phyloP scores from a whole-genome alignment of 2,329 filamentous ascomycete genomes.

The Fusarium sp. region DNA sequence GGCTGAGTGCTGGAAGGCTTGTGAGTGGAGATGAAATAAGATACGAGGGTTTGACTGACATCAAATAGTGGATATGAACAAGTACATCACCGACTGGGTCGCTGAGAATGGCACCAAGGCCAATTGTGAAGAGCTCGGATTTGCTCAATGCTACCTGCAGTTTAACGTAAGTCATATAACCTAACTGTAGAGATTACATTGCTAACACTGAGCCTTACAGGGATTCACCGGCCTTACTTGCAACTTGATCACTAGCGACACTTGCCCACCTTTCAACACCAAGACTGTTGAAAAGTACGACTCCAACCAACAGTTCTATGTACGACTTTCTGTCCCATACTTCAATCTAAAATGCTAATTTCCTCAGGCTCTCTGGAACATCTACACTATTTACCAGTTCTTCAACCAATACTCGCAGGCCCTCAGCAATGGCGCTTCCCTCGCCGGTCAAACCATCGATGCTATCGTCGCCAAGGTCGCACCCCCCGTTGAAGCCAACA shows the following conservation, averaged over 20 bases:
- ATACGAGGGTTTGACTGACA: not conserved
- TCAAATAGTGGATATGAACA: constrained; percentile 19
- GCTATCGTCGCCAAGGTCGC: constrained; percentile 19
- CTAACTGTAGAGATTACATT: too few relatives aligned
- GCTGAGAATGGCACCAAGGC: constrained; percentile 13
- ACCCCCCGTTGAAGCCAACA: constrained; percentile 13
- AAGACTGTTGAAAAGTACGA: constrained; percentile 17
- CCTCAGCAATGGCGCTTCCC: constrained; percentile 19
- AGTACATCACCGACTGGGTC: constrained; percentile 27
- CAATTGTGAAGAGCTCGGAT: constrained; percentile 12
- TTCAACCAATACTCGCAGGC: constrained; percentile 26
- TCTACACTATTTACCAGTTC: constrained; percentile 29
- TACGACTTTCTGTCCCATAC: rapidly evolving
- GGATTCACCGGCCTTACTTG: constrained; percentile 22
- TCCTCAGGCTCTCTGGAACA: not conserved
- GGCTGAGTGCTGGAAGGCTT: constrained; percentile 20
- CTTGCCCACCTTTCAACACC: constrained; percentile 20
- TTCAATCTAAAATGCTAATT: rapidly evolving
- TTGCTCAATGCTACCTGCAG: constrained; percentile 22
- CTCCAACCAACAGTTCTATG: constrained; percentile 25
- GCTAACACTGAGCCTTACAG: not conserved
- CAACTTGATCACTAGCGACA: constrained; percentile 22
- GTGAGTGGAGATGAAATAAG: not conserved
- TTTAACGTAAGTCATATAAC: not conserved
- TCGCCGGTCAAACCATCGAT: constrained; percentile 21